These are phyloP conservation scores for Bonia amplexicaulis DNA, from an alignment of 176 grass and related monocot genomes.

Conservation along the genomic window DNA sequence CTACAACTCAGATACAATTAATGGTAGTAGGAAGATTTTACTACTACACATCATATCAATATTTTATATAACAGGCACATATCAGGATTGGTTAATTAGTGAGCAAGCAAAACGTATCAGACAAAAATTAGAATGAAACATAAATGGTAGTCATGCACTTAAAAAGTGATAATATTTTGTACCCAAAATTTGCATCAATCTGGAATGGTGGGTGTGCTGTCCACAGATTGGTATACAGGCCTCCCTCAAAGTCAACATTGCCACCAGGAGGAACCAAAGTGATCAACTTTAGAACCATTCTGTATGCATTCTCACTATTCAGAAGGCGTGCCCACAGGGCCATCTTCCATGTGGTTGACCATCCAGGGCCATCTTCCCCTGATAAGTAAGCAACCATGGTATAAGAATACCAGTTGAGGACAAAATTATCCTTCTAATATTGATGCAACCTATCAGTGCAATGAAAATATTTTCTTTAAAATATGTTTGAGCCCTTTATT, in stretches of 20 bases:
- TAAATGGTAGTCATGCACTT: neutral
- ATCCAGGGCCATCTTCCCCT: constrained; percentile 74
- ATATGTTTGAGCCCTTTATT: no score
- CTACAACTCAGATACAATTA: neutral
- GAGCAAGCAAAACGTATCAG: neutral
- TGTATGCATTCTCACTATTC: constrained; percentile 64
- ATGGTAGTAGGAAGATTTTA: neutral
- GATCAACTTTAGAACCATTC: constrained; percentile 59
- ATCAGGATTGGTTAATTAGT: neutral
- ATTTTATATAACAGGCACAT: neutral
- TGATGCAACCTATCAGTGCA: neutral
- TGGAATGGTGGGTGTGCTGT: constrained; percentile 89
- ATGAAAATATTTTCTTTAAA: neutral
- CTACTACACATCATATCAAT: neutral
- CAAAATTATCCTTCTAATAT: neutral
- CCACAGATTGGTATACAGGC: constrained; percentile 72
- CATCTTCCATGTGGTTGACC: constrained; percentile 92
- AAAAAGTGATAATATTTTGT: constrained; percentile 9
- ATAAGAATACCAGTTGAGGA: neutral
- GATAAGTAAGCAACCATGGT: neutral
- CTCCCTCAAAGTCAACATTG: constrained; percentile 52
- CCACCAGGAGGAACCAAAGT: constrained; percentile 54
- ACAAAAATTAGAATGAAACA: neutral
- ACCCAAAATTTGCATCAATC: constrained; percentile 88
- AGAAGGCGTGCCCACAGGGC: constrained; percentile 64